phyloP scores from a whole-genome alignment of 139 green algal genomes.

The Chlamydomonas schloesseri region DNA sequence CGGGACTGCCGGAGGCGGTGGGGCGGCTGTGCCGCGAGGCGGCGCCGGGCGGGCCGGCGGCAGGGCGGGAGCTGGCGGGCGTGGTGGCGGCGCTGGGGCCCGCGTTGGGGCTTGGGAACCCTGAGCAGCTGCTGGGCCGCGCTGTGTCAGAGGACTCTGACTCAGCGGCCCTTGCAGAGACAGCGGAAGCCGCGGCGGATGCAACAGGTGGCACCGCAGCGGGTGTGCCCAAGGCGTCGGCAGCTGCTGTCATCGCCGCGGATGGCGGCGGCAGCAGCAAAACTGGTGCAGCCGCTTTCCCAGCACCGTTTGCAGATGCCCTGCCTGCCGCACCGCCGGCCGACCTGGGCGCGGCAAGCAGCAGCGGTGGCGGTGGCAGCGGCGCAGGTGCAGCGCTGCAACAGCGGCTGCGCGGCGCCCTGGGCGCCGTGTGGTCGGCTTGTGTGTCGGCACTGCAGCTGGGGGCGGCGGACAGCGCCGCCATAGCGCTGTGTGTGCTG shows the following conservation, averaged over 20 bases:
- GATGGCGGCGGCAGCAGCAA: too few relatives aligned
- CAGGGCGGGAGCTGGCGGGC: not conserved
- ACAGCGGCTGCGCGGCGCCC: not conserved
- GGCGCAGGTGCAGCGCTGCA: too few relatives aligned
- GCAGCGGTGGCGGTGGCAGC: not conserved
- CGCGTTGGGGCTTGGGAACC: not conserved
- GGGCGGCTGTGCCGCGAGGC: not conserved
- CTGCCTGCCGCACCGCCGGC: too few relatives aligned
- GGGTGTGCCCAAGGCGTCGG: too few relatives aligned
- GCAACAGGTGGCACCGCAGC: too few relatives aligned
- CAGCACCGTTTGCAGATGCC: too few relatives aligned
- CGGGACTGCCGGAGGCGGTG: not conserved
- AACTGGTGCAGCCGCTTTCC: too few relatives aligned
- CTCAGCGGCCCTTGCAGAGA: too few relatives aligned
- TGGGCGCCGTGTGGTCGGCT: not conserved
- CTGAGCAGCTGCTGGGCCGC: not conserved
- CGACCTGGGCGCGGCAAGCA: too few relatives aligned
- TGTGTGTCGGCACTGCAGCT: not conserved
- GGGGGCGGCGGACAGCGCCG: not conserved
- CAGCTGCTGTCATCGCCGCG: too few relatives aligned
- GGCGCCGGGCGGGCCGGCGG: not conserved
- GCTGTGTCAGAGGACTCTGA: not conserved
- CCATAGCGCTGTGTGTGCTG: constrained; percentile 7
- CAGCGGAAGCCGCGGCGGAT: too few relatives aligned
- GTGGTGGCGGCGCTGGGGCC: constrained; percentile 1